These are phyloP conservation scores for Martiniozyma abietophila DNA, from an alignment of 805 yeast genomes.

Conservation along the genomic window DNA sequence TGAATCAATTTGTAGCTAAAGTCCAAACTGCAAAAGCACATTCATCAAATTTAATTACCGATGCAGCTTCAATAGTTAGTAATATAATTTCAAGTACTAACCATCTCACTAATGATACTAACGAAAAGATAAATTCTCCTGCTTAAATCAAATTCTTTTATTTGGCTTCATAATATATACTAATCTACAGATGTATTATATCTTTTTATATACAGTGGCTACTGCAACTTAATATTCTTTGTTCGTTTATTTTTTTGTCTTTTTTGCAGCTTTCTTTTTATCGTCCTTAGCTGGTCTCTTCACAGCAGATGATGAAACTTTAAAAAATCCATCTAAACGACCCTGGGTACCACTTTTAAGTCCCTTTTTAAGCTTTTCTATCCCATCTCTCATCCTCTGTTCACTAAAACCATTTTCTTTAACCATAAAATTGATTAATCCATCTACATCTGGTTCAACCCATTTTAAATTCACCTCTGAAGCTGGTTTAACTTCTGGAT, in stretches of 20 bases:
- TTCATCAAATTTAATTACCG: conserved; percentile 2
- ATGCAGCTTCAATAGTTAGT: conserved; percentile 6
- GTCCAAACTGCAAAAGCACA: conserved; percentile 2
- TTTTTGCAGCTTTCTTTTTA: conserved; percentile 16
- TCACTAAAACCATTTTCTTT: conserved; percentile 86
- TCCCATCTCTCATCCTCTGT: conserved; percentile 83
- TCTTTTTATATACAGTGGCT: neutral
- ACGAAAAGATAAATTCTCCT: neutral
- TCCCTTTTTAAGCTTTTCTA: conserved; percentile 75
- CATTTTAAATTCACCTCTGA: conserved; percentile 66
- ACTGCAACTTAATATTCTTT: neutral
- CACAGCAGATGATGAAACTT: conserved; percentile 39
- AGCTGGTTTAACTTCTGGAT: conserved; percentile 70
- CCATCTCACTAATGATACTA: neutral
- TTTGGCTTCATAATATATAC: no score
- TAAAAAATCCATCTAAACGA: conserved; percentile 85
- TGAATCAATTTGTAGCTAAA: conserved; percentile 25
- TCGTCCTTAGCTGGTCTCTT: conserved; percentile 27
- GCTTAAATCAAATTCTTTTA: neutral
- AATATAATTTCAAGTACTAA: conserved; percentile 3
- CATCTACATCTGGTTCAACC: conserved; percentile 83
- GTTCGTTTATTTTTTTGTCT: conserved; percentile 4
- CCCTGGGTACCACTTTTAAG: conserved; percentile 83
- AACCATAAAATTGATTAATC: conserved; percentile 73
- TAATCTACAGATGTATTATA: no score